Conservation (phyloP, 352 stramenopile species). For the Phytophthora ohioensis region DNA sequence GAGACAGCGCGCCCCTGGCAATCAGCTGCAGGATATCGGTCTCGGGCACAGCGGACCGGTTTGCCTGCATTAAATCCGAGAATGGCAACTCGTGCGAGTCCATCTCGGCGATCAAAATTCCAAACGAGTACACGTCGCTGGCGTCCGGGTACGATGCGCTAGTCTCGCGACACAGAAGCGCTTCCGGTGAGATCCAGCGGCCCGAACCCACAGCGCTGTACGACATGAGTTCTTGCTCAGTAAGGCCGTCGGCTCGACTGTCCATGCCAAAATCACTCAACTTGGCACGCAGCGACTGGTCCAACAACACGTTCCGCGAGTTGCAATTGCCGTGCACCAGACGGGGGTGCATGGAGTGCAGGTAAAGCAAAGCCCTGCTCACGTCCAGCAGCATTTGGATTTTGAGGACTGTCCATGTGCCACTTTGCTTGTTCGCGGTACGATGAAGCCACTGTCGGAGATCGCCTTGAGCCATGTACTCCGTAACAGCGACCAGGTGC, state of each 20-base stretch:
- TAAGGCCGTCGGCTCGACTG: slow-evolving; percentile 55
- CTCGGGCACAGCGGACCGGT: slow-evolving; percentile 60
- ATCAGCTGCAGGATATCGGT: slow-evolving; percentile 77
- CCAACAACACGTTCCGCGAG: slow-evolving; percentile 71
- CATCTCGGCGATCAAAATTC: slow-evolving; percentile 75
- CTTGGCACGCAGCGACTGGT: slow-evolving; percentile 67
- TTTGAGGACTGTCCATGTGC: slow-evolving; percentile 63
- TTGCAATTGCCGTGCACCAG: slow-evolving; percentile 74
- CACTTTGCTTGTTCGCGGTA: slow-evolving; percentile 44
- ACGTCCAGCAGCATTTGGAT: slow-evolving; percentile 73
- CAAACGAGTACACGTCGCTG: slow-evolving; percentile 75
- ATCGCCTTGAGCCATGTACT: slow-evolving; percentile 79
- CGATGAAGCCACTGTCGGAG: slow-evolving; percentile 77
- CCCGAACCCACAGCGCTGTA: slow-evolving; percentile 75
- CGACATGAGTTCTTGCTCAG: slow-evolving; percentile 64
- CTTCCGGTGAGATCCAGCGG: slow-evolving; percentile 78
- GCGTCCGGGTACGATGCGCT: slow-evolving; percentile 51
- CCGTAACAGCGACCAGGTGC: slow-evolving; percentile 71
- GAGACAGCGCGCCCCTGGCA: slow-evolving; percentile 61
- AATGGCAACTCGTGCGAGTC: slow-evolving; percentile 79
- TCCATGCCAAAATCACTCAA: slow-evolving; percentile 72
- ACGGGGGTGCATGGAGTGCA: slow-evolving; percentile 69
- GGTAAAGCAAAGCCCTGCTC: slow-evolving; percentile 67
- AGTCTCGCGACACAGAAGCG: slow-evolving; percentile 61
- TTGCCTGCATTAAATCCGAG: slow-evolving; percentile 72